Conservation (phyloP, 1,284 basidiomycete species). For the Cryptococcus floricola region DNA sequence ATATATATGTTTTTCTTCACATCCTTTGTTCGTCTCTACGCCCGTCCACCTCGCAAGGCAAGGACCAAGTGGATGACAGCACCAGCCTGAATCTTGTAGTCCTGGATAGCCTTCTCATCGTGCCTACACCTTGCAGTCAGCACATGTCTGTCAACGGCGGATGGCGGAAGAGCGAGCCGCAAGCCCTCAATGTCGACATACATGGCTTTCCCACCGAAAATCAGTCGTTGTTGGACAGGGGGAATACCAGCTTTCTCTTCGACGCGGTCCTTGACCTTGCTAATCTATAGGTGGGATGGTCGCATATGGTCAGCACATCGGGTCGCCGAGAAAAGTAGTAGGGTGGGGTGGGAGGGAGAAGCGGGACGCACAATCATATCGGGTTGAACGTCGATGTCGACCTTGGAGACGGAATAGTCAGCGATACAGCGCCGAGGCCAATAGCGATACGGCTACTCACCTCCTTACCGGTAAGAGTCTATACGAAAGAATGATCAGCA, state of each 20-base stretch:
- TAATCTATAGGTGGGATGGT: conserved; percentile 59
- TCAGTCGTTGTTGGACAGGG: conserved; percentile 91
- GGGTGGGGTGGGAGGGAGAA: neutral
- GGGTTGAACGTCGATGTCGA: conserved; percentile 88
- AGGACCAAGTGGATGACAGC: conserved; percentile 87
- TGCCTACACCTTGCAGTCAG: conserved; percentile 50
- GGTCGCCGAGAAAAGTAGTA: neutral
- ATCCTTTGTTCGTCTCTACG: conserved; percentile 19
- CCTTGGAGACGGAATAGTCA: conserved; percentile 8
- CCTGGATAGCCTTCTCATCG: conserved; percentile 83
- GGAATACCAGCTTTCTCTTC: conserved; percentile 99
- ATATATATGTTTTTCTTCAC: neutral
- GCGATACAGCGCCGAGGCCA: neutral
- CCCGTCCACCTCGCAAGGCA: conserved; percentile 79
- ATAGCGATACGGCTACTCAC: conserved; percentile 13
- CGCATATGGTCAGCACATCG: neutral
- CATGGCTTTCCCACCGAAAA: conserved; percentile 94
- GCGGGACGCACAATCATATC: conserved; percentile 70
- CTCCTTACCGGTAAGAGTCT: conserved; percentile 46
- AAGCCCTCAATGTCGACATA: conserved; percentile 52
- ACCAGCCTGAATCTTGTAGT: conserved; percentile 75
- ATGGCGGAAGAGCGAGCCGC: neutral
- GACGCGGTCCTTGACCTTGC: conserved; percentile 95
- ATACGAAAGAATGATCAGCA: neutral
- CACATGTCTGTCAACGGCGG: neutral